These are phyloP conservation scores for Boeremia exigua DNA, from an alignment of 2,329 filamentous ascomycete species.

Conservation along the genomic window DNA sequence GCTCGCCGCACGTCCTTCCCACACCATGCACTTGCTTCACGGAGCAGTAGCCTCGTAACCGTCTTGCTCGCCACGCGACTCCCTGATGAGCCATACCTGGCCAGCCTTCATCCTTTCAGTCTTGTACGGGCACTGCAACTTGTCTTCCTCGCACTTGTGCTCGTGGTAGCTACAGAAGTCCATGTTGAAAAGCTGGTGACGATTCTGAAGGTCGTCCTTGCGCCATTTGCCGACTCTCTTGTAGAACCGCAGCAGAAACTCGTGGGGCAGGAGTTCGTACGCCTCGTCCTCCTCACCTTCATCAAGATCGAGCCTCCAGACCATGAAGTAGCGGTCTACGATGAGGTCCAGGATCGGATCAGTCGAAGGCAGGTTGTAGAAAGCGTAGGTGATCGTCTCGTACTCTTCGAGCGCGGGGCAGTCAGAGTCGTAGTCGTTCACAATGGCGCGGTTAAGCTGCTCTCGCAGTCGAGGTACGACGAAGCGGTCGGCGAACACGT, in stretches of 20 bases:
- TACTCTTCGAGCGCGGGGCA: constrained; percentile 13
- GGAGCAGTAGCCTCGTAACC: background rate
- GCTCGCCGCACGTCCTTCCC: background rate
- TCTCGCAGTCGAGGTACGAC: constrained; percentile 4
- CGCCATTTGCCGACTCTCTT: constrained; percentile 11
- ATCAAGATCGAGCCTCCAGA: constrained; percentile 12
- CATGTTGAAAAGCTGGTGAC: constrained; percentile 15
- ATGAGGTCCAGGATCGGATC: constrained; percentile 16
- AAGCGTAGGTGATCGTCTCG: constrained; percentile 15
- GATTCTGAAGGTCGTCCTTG: constrained; percentile 3
- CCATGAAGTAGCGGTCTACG: constrained; percentile 19
- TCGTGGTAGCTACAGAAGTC: constrained; percentile 17
- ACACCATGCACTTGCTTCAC: background rate
- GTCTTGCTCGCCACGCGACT: background rate
- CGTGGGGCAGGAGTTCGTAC: constrained; percentile 6
- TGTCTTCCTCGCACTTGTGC: constrained; percentile 5
- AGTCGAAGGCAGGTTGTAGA: constrained; percentile 14
- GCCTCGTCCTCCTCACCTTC: constrained; percentile 11
- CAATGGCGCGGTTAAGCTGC: constrained; percentile 12
- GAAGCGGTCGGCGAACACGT: constrained; percentile 17
- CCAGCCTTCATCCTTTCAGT: constrained; percentile 9
- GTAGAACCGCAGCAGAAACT: constrained; percentile 13
- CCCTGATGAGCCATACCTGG: constrained; percentile 6
- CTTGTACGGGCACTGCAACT: constrained; percentile 1
- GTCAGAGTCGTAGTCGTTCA: constrained; percentile 11